Base-by-base conservation (phyloP, 768 basidiomycete genomes). In the Pleurotus tuber-regium region DNA sequence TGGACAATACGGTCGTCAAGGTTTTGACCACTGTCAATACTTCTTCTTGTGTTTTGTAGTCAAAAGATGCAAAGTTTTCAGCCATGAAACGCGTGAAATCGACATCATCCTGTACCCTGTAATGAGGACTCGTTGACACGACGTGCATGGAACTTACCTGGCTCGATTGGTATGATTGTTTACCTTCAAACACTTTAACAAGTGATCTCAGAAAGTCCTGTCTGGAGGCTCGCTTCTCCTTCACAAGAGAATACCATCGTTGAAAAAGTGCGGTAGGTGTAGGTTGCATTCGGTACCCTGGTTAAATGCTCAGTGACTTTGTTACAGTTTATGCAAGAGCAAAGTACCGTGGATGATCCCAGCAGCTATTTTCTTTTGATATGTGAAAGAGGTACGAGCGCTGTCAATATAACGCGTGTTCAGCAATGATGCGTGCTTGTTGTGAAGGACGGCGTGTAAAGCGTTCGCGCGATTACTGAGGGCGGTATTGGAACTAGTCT, bases 1-100 rank as follows among this genome's bases (percentile, higher is more conserved):
- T 88, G 1, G 87, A 94, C 40, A 92, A 75, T 19, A 87, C 76
- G 14, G 78, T 70, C 7, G 90, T 92, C 51, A 95, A 75, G 50
- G 80, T 78, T 54, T 87, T 89, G 62, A 97, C 81, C 19, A 98
- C 85, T 4, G 88, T 84, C 47, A 98, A 71, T 4, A 87, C 85
- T 68, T 98, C 97, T 66, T 99, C 97, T 59, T 89, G 86, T 0
- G 92, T 91, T 72, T 93, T 98, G 75, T 95, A 98, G 28, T 98
- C 94, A 54, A 99, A 82, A 0, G 87, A 74, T 1, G 94, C 79
- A 52, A 98, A 87, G 61, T 98, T 98, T 64, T 98, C 97, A 0
- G 92, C 87, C 82, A 98, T 89, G 70, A 93, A 99, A 50, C 94
- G 86, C 3, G 79, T 79, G 63, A 98, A 92, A 43, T 87, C 83